A percentile compares a stretch with the other conserved stretches of the same genome.
phyloP scores from a whole-genome alignment of 495 filamentous ascomycete genomes.

The Collariella sp. region DNA sequence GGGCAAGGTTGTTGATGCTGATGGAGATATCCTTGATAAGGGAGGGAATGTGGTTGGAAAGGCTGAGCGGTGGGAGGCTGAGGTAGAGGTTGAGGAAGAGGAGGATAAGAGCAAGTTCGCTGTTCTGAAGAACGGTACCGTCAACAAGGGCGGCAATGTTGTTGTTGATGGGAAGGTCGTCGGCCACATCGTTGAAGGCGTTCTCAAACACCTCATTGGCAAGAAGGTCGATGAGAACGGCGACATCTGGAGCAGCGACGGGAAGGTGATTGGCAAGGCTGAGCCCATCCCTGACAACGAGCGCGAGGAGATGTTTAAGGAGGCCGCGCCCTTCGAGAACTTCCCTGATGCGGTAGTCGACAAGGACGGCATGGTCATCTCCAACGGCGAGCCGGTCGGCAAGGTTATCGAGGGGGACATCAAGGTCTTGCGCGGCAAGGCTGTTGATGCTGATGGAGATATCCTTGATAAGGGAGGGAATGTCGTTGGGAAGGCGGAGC shows the following conservation, averaged over 20 bases:
- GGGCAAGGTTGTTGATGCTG: no score
- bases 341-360: no score
- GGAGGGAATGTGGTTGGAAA: no score
- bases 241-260: constrained; percentile 64
- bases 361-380: no score
- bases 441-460: no score
- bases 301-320: constrained; percentile 44
- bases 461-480: no score
- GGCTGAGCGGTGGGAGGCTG: no score
- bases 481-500: no score
- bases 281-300: constrained; percentile 68
- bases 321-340: neutral
- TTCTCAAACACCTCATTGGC: constrained; percentile 56
- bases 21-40: no score
- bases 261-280: constrained; percentile 63
- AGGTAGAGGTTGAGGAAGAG: constrained; percentile 33
- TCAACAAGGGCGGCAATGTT: constrained; percentile 77
- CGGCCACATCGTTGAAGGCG: constrained; percentile 60
- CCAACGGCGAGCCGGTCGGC: no score
- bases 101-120: constrained; percentile 48
- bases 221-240: constrained; percentile 64
- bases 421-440: no score
- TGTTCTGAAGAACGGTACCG: constrained; percentile 52
- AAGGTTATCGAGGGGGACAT: no score
- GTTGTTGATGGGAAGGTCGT: constrained; percentile 65